Percentiles rank a stretch among this genome's conserved stretches.
Conservation (phyloP, 202 grass and related monocot species). For the Schoenoplectus triqueter region DNA sequence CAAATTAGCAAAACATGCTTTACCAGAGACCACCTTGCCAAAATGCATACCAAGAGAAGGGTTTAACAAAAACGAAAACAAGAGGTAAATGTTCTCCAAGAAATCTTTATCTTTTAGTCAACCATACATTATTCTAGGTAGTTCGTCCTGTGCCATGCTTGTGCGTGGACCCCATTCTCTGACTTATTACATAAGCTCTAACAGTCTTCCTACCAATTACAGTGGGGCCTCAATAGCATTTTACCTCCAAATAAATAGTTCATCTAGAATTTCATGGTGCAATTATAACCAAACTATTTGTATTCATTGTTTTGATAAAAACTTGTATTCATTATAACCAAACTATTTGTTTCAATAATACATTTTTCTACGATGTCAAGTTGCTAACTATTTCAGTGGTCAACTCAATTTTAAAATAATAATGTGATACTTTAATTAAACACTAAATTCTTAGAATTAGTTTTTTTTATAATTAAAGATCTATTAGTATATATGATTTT, state of each 20-base stretch:
- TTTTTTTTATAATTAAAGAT: too few relatives aligned
- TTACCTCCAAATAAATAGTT: background rate
- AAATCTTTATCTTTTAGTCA: constrained; percentile 29
- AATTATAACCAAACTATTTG: background rate
- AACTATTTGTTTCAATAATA: too few relatives aligned
- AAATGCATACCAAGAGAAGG: background rate
- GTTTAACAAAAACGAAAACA: background rate
- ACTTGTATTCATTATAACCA: too few relatives aligned
- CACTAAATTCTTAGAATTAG: too few relatives aligned
- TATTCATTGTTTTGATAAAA: too few relatives aligned
- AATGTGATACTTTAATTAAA: too few relatives aligned
- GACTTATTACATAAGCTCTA: constrained; percentile 37
- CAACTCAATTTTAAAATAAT: too few relatives aligned
- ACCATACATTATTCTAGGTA: constrained; percentile 36
- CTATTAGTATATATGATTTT: too few relatives aligned
- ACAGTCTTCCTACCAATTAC: constrained; percentile 24
- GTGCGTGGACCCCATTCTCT: constrained; percentile 12
- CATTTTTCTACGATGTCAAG: too few relatives aligned
- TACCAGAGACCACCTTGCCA: background rate
- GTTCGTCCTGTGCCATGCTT: constrained; percentile 22
- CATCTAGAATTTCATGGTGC: constrained; percentile 16
- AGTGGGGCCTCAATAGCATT: constrained; percentile 24
- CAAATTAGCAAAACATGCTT: background rate
- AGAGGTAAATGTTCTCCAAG: constrained; percentile 12
- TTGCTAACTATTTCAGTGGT: too few relatives aligned